Percentiles rank a stretch among this genome's conserved stretches.
phyloP scores from a whole-genome alignment of 179 eudicot genomes.

The Spergularia azorica region DNA sequence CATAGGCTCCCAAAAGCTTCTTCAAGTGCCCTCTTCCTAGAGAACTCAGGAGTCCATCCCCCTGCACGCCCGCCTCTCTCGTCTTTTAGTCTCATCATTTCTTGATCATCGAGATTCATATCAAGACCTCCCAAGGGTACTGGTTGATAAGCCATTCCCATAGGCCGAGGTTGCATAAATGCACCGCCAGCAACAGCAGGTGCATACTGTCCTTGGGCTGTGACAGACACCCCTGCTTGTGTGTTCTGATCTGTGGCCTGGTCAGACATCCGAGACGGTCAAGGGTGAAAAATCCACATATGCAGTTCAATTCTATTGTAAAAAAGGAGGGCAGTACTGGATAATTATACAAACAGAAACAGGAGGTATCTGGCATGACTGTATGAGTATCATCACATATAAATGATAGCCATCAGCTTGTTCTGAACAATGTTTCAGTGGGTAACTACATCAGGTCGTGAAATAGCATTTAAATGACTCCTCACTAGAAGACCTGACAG shows the following conservation, averaged over 20 bases:
- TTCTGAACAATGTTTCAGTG: no score
- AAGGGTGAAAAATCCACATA: not conserved
- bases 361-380: not conserved
- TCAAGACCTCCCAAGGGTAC: slow-evolving; percentile 54
- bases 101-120: slow-evolving; percentile 71
- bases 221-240: slow-evolving; percentile 44
- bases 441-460: not conserved
- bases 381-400: no score
- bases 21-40: slow-evolving; percentile 82
- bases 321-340: not conserved
- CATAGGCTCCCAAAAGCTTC: slow-evolving; percentile 92
- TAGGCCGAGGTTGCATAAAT: slow-evolving; percentile 69
- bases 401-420: no score
- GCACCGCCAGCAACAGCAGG: slow-evolving; percentile 77
- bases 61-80: slow-evolving; percentile 87
- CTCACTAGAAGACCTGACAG: not conserved
- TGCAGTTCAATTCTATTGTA: not conserved
- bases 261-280: slow-evolving; percentile 13
- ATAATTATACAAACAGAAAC: not conserved
- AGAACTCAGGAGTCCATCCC: slow-evolving; percentile 79
- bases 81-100: slow-evolving; percentile 61
- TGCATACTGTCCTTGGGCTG: slow-evolving; percentile 71
- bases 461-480: not conserved
- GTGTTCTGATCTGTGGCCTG: slow-evolving; percentile 55
- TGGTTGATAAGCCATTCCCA: slow-evolving; percentile 68